Percentiles rank a stretch among this genome's conserved stretches.
These are phyloP conservation scores for Yamadazyma epiphylla DNA, from an alignment of 1,139 yeast species.

Conservation along the genomic window DNA sequence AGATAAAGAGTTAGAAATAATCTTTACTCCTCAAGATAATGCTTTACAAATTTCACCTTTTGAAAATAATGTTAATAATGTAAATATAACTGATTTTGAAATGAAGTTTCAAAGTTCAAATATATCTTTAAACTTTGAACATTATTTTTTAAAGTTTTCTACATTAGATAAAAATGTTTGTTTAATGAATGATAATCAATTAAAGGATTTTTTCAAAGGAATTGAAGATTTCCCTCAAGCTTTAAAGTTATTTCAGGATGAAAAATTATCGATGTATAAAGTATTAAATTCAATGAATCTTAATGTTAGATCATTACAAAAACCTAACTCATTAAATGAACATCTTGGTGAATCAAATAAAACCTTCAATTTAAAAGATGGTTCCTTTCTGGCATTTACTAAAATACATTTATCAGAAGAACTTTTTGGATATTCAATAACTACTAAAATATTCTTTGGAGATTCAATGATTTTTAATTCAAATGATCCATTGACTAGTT, in stretches of 20 bases:
- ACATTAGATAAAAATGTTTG: too few species aligned
- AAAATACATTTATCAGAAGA: too few species aligned
- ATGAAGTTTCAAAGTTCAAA: constrained; percentile 7
- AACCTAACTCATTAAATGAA: constrained; percentile 14
- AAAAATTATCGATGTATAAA: constrained; percentile 6
- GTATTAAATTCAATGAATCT: constrained; percentile 10
- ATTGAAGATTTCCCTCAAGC: constrained; percentile 6
- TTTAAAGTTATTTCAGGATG: too few species aligned
- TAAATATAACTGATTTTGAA: constrained; percentile 8
- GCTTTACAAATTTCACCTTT: constrained; percentile 8
- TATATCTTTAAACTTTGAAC: constrained; percentile 6
- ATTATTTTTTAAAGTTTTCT: constrained; percentile 12
- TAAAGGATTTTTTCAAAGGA: constrained; percentile 1
- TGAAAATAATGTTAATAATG: constrained; percentile 1
- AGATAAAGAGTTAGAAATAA: constrained; percentile 24
- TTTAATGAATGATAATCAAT: constrained; percentile 4
- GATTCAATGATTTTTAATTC: constrained; percentile 21
- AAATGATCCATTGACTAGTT: constrained; percentile 36
- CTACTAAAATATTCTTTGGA: constrained; percentile 26
- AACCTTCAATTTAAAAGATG: constrained; percentile 3
- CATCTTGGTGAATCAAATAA: constrained; percentile 13
- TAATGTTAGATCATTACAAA: constrained; percentile 8
- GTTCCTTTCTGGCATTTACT: background rate
- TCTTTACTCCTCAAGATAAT: constrained; percentile 24
- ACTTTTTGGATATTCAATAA: too few species aligned